Conservation (phyloP, 306 rosid genomes). For the Acacia acuminata region DNA sequence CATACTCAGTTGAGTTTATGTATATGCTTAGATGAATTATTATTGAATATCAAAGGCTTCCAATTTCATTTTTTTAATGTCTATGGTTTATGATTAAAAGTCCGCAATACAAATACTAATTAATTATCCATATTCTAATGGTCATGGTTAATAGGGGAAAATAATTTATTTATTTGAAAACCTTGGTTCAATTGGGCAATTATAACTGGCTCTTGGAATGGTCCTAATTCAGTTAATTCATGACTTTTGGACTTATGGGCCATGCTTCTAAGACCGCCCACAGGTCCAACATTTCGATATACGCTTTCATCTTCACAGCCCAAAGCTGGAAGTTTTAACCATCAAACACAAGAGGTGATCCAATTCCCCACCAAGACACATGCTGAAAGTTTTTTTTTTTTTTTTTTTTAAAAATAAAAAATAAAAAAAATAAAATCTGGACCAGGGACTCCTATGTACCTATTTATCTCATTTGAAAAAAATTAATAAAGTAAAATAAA, state of each 20-base stretch:
- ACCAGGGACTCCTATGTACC: no score
- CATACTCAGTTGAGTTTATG: not conserved
- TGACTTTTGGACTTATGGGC: not conserved
- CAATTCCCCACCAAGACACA: not conserved
- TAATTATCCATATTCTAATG: not conserved
- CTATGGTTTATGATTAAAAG: not conserved
- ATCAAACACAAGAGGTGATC: not conserved
- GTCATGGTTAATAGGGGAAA: no score
- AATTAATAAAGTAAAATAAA: no score
- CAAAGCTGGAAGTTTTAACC: not conserved
- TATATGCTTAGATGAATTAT: not conserved
- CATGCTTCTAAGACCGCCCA: not conserved
- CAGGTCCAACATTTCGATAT: not conserved
- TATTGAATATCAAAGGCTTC: not conserved
- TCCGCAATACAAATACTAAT: not conserved
- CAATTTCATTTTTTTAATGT: not conserved
- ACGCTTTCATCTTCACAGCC: not conserved
- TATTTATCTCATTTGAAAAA: no score
- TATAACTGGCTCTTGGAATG: not conserved
- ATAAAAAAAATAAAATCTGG: no score
- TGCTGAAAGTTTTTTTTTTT: no score
- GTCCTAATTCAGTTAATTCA: not conserved
- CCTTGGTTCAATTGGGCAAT: not conserved
- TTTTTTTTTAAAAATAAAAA: no score
- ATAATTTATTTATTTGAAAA: no score